phyloP scores from a whole-genome alignment of 805 yeast species.

The Kodamaea sagamina region DNA sequence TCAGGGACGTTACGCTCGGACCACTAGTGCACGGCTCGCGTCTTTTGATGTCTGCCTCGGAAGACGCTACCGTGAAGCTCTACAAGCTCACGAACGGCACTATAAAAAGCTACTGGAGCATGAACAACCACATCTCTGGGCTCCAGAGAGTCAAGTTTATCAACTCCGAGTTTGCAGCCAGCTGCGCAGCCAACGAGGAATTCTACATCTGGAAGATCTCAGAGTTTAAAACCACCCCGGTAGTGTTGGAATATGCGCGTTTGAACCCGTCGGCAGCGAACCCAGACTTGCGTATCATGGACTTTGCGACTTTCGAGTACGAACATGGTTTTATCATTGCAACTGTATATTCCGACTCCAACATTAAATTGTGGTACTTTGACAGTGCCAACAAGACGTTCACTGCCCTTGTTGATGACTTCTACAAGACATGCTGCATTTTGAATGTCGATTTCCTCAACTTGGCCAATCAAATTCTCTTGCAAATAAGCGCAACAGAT shows the following conservation, averaged over 20 bases:
- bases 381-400: conserved; percentile 39
- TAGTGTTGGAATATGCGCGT: conserved; percentile 50
- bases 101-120: conserved; percentile 54
- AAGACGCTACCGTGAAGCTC: conserved; percentile 79
- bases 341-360: conserved; percentile 85
- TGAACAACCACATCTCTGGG: conserved; percentile 86
- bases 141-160: conserved; percentile 72
- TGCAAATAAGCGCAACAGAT: conserved; percentile 76
- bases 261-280: conserved; percentile 56
- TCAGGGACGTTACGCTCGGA: conserved; percentile 69
- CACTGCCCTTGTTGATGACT: conserved; percentile 44
- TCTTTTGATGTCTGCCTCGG: conserved; percentile 76
- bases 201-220: conserved; percentile 73
- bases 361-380: conserved; percentile 65
- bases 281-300: conserved; percentile 92
- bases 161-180: conserved; percentile 45
- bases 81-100: conserved; percentile 44
- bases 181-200: conserved; percentile 86
- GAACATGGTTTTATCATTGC: conserved; percentile 53
- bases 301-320: conserved; percentile 56
- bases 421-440: conserved; percentile 76
- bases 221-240: conserved; percentile 37
- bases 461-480: conserved; percentile 25
- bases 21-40: conserved; percentile 33
- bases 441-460: conserved; percentile 56